phyloP scores from a whole-genome alignment of 805 yeast genomes.

The Zygotorulaspora florentina region DNA sequence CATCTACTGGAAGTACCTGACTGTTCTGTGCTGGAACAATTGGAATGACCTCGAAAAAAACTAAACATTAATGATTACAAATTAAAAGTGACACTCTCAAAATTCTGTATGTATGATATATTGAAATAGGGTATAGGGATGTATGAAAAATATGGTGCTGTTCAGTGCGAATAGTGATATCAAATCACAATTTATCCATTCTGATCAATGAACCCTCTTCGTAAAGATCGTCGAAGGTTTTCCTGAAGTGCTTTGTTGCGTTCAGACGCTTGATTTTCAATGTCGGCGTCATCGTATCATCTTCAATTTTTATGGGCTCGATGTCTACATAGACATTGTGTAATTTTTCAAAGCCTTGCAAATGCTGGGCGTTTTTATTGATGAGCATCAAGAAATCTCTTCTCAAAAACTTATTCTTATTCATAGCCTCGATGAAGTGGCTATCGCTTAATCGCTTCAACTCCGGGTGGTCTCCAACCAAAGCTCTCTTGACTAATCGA shows the following conservation, averaged over 20 bases:
- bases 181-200: conserved; percentile 6
- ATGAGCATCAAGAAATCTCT: conserved; percentile 17
- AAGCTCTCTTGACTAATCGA: conserved; percentile 37
- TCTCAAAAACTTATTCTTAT: conserved; percentile 18
- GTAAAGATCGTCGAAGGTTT: conserved; percentile 43
- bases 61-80: too few species aligned
- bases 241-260: conserved; percentile 43
- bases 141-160: too few species aligned
- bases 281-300: conserved; percentile 66
- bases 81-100: too few species aligned
- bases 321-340: conserved; percentile 49
- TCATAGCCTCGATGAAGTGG: conserved; percentile 25
- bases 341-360: conserved; percentile 62
- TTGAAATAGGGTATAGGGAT: too few species aligned
- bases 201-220: conserved; percentile 43
- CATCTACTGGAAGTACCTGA: too few species aligned
- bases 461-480: conserved; percentile 34
- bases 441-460: conserved; percentile 25
- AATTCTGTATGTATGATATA: too few species aligned
- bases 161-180: neutral
- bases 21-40: too few species aligned
- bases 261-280: conserved; percentile 50
- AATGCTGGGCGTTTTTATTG: conserved; percentile 28
- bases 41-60: too few species aligned
- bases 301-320: conserved; percentile 60